Conservation (phyloP, 2,329 filamentous ascomycete genomes). For the Microdochium paspali region DNA sequence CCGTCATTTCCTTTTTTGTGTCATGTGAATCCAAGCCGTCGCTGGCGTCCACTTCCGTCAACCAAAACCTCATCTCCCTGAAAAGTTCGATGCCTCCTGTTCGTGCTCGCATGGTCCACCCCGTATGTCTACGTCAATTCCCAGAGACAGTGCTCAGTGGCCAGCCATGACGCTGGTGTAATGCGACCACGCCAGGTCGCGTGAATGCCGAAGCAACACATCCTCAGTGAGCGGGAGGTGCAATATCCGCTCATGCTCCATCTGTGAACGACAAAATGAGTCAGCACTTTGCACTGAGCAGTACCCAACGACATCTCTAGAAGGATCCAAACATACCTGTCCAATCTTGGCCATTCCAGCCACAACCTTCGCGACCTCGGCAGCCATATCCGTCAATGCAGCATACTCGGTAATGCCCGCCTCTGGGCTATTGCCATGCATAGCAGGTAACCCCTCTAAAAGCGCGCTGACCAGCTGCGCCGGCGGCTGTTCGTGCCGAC, state of each 20-base stretch:
- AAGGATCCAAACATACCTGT: constrained; percentile 13
- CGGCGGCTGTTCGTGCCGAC: constrained; percentile 25
- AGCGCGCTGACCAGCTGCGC: constrained; percentile 44
- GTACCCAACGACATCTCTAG: not conserved
- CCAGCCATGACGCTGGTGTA: constrained; percentile 18
- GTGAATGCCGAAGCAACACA: constrained; percentile 20
- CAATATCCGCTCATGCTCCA: constrained; percentile 19
- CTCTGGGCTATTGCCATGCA: constrained; percentile 31
- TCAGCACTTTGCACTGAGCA: constrained; percentile 7
- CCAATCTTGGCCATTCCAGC: constrained; percentile 16
- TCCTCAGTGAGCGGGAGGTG: constrained; percentile 22
- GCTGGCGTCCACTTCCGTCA: not conserved
- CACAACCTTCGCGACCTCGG: constrained; percentile 21
- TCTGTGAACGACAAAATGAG: constrained; percentile 8
- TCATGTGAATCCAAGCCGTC: not conserved
- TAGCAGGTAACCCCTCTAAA: constrained; percentile 44
- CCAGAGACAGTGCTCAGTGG: constrained; percentile 5
- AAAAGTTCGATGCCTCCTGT: not conserved
- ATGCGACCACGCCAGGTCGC: constrained; percentile 21
- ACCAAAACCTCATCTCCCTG: no score
- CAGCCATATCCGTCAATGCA: constrained; percentile 22
- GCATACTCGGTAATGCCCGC: constrained; percentile 21
- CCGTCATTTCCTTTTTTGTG: not conserved
- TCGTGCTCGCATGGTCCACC: not conserved
- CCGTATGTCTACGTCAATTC: not conserved